phyloP scores from a whole-genome alignment of 1,139 yeast species.

The Yamadazyma buinensis region DNA sequence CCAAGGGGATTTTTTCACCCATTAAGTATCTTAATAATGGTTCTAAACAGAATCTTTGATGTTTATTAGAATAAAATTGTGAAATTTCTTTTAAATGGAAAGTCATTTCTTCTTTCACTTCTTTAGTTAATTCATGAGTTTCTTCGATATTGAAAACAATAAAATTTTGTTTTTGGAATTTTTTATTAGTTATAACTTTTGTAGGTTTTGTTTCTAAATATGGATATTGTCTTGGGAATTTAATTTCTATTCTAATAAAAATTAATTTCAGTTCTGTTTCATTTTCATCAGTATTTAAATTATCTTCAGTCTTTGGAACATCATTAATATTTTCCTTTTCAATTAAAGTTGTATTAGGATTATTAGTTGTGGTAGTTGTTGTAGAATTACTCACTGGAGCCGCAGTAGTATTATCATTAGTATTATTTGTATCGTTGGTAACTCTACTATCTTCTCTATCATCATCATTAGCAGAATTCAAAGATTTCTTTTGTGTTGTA shows the following conservation, averaged over 20 bases:
- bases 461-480: slow-evolving; percentile 1
- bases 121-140: slow-evolving; percentile 58
- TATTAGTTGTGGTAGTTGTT: not conserved
- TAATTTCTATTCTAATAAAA: slow-evolving; percentile 64
- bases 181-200: slow-evolving; percentile 14
- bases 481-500: not conserved
- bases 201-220: slow-evolving; percentile 43
- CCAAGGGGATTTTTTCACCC: slow-evolving; percentile 72
- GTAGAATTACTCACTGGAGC: not conserved
- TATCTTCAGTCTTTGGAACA: not conserved
- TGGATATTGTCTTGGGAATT: slow-evolving; percentile 74
- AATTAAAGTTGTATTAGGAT: not conserved
- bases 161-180: slow-evolving; percentile 21
- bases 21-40: slow-evolving; percentile 71
- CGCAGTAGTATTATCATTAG: not conserved
- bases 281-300: slow-evolving; percentile 1
- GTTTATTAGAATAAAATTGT: slow-evolving; percentile 48
- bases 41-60: slow-evolving; percentile 70
- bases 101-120: slow-evolving; percentile 47
- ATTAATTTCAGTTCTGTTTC: slow-evolving; percentile 50
- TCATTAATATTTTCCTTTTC: slow-evolving; percentile 1
- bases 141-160: slow-evolving; percentile 68
- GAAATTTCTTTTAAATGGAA: slow-evolving; percentile 54
- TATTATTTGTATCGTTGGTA: slow-evolving; percentile 2
- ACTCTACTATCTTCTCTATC: slow-evolving; percentile 2